These are phyloP conservation scores for Venturia pyrina DNA, from an alignment of 2,329 filamentous ascomycete genomes.

Conservation along the genomic window DNA sequence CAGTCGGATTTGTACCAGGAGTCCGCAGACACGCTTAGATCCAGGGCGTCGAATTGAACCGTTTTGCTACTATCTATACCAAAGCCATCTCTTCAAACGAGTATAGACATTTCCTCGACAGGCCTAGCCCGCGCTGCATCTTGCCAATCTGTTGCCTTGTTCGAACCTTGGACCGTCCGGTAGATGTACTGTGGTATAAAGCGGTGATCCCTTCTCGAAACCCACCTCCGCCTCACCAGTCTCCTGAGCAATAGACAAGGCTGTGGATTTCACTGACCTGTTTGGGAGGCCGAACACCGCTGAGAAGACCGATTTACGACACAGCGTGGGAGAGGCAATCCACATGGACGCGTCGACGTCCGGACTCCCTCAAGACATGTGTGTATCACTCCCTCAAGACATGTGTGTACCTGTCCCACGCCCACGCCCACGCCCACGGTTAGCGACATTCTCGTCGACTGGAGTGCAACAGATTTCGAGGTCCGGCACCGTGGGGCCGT, in stretches of 20 bases:
- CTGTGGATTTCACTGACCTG: background rate
- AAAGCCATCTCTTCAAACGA: too few relatives aligned
- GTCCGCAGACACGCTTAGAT: background rate
- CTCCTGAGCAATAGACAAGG: background rate
- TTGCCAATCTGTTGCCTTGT: too few relatives aligned
- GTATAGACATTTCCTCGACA: too few relatives aligned
- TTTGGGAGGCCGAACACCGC: background rate
- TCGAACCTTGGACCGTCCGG: too few relatives aligned
- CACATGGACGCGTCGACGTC: background rate
- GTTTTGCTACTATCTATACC: too few relatives aligned
- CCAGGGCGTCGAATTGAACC: slow-evolving; percentile 2
- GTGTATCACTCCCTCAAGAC: background rate
- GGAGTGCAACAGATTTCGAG: too few relatives aligned
- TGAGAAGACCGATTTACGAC: background rate
- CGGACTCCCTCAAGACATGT: background rate
- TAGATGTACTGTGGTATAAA: background rate
- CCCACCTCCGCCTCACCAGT: background rate
- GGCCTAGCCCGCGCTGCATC: too few relatives aligned
- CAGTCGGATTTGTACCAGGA: background rate
- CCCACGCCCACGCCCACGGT: too few relatives aligned
- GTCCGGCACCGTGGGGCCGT: background rate
- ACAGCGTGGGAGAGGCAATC: background rate
- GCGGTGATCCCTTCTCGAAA: background rate
- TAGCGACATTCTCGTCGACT: background rate
- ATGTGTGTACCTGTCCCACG: background rate